phyloP scores from a whole-genome alignment of 176 grass and related monocot genomes.

The Bolboschoenus planiculmis region DNA sequence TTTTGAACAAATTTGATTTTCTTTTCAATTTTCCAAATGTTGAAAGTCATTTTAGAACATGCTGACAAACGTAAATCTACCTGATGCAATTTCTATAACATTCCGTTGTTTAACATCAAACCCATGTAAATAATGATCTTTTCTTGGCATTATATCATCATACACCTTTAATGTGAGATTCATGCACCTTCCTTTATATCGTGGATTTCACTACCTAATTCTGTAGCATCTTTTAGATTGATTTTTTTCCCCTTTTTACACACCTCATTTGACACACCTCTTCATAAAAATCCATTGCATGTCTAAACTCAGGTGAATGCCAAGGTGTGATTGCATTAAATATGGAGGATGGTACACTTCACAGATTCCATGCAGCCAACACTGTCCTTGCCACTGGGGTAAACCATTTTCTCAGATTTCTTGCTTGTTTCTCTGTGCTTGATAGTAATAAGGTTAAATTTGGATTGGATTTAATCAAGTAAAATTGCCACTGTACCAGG shows the following conservation, averaged over 20 bases:
- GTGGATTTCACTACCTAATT: not conserved
- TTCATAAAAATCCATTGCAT: constrained; percentile 9
- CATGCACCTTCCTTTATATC: not conserved
- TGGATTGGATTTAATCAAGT: constrained; percentile 13
- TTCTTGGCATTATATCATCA: not conserved
- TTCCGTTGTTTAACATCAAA: not conserved
- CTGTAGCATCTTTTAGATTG: not conserved
- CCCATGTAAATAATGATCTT: not conserved
- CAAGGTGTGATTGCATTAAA: constrained; percentile 93
- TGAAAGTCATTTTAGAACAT: not conserved
- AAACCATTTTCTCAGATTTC: constrained; percentile 10
- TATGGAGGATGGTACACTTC: constrained; percentile 98
- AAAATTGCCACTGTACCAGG: constrained; percentile 30
- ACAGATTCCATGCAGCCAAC: constrained; percentile 69
- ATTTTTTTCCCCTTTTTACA: constrained; percentile 6
- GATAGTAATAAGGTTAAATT: not conserved
- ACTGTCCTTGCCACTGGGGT: constrained; percentile 95
- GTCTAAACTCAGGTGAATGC: constrained; percentile 50
- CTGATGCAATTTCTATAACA: not conserved
- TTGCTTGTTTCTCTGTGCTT: not conserved
- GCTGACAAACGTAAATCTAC: not conserved
- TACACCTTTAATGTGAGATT: constrained; percentile 1
- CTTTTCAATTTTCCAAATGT: not conserved
- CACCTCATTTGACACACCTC: not conserved
- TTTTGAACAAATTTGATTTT: not conserved